These are phyloP conservation scores for Exserohilum turcica DNA, from an alignment of 2,329 filamentous ascomycete species.

Conservation along the genomic window DNA sequence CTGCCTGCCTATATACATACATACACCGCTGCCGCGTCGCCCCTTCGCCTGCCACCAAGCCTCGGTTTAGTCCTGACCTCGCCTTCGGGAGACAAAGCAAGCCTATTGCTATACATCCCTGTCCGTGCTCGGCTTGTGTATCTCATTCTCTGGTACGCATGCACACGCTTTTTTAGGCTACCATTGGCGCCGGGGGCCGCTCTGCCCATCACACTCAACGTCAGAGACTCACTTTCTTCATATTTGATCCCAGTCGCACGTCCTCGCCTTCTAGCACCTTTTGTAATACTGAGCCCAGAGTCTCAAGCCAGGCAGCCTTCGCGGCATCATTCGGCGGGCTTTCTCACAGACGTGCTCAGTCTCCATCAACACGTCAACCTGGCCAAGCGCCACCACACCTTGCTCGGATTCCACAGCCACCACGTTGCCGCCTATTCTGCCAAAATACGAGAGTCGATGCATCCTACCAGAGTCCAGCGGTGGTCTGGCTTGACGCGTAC, in stretches of 20 bases:
- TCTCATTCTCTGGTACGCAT: constrained; percentile 22
- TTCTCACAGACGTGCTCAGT: constrained; percentile 4
- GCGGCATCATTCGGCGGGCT: constrained; percentile 3
- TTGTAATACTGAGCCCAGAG: not conserved
- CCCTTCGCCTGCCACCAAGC: constrained; percentile 17
- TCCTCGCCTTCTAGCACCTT: constrained; percentile 15
- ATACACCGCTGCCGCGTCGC: constrained; percentile 22
- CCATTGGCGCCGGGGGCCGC: constrained; percentile 23
- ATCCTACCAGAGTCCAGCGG: constrained; percentile 34
- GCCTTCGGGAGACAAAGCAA: constrained; percentile 27
- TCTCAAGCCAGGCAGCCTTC: constrained; percentile 4
- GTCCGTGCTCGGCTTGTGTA: constrained; percentile 19
- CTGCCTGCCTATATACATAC: not conserved
- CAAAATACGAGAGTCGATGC: constrained; percentile 25
- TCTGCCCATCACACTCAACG: constrained; percentile 17
- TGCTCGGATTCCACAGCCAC: constrained; percentile 1
- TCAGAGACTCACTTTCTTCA: constrained; percentile 22
- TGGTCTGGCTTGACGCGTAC: constrained; percentile 44
- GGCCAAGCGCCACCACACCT: constrained; percentile 4
- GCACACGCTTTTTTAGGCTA: constrained; percentile 25
- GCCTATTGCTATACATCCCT: constrained; percentile 19
- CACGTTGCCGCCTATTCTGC: constrained; percentile 22
- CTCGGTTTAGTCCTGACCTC: constrained; percentile 13
- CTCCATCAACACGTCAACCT: constrained; percentile 8
- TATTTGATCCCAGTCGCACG: constrained; percentile 22